phyloP scores from a whole-genome alignment of 441 rosid species.

The Aquilaria agallochum region DNA sequence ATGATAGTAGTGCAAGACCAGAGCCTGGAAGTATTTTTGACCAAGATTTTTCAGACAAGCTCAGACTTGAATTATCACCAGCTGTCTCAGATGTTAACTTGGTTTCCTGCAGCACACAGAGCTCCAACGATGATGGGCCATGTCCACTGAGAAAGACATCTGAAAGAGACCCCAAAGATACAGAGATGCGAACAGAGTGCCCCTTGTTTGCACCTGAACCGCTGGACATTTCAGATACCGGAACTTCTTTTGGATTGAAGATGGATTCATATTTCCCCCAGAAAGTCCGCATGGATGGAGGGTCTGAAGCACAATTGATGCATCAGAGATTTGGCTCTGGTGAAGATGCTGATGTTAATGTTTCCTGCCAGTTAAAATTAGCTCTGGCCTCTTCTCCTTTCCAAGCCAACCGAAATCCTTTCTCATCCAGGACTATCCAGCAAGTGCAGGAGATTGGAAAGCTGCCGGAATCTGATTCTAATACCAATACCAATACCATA shows the following conservation, averaged over 20 bases:
- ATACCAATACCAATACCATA: conserved; percentile 20
- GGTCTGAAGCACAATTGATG: conserved; percentile 29
- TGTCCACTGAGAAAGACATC: conserved; percentile 48
- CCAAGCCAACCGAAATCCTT: conserved; percentile 45
- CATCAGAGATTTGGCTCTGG: conserved; percentile 41
- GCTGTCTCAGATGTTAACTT: conserved; percentile 83
- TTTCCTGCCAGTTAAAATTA: conserved; percentile 84
- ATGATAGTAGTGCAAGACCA: conserved; percentile 50
- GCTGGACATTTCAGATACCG: conserved; percentile 80
- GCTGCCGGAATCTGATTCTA: conserved; percentile 34
- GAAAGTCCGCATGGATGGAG: conserved; percentile 35
- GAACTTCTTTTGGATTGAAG: conserved; percentile 49
- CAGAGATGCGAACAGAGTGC: conserved; percentile 41
- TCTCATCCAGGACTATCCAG: conserved; percentile 32
- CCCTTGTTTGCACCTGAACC: conserved; percentile 49
- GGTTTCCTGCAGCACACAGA: conserved; percentile 76
- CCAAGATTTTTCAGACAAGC: conserved; percentile 73
- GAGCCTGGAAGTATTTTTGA: conserved; percentile 64
- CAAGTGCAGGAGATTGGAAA: conserved; percentile 33
- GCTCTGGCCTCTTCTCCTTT: conserved; percentile 75
- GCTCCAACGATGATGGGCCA: conserved; percentile 67
- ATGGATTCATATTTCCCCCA: conserved; percentile 38
- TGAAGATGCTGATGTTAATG: conserved; percentile 67
- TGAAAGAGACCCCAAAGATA: conserved; percentile 44
- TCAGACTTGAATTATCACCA: conserved; percentile 79